These are phyloP conservation scores for Daldinia grandis DNA, from an alignment of 495 filamentous ascomycete genomes.

Conservation along the genomic window DNA sequence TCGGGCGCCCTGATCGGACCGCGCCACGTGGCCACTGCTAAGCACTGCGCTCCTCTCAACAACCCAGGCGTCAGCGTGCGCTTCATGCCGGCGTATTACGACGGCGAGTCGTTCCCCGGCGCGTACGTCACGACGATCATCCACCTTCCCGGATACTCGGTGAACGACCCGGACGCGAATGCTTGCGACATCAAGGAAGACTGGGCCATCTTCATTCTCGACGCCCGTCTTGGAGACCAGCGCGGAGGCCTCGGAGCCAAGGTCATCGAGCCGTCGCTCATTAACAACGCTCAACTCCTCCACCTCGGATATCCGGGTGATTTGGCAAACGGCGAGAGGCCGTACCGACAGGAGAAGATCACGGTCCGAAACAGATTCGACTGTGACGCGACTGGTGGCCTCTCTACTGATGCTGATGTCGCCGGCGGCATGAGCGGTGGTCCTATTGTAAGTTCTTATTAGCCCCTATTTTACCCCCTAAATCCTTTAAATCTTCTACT, in stretches of 20 bases:
- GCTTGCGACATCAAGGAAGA: slow-evolving; percentile 31
- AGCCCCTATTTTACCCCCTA: background rate
- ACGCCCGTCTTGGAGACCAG: slow-evolving; percentile 12
- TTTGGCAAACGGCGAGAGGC: background rate
- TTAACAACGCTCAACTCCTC: background rate
- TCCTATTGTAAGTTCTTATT: background rate
- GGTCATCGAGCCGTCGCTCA: slow-evolving; percentile 11
- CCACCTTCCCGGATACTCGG: slow-evolving; percentile 8
- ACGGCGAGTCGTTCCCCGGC: slow-evolving; percentile 17
- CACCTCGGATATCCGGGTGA: background rate
- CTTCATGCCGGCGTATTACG: slow-evolving; percentile 19
- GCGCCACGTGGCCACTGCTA: slow-evolving; percentile 19
- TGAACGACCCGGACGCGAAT: slow-evolving; percentile 8
- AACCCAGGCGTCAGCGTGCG: slow-evolving; percentile 14
- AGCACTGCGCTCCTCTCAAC: slow-evolving; percentile 20
- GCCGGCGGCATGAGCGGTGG: background rate
- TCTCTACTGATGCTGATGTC: background rate
- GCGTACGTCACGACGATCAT: slow-evolving; percentile 19
- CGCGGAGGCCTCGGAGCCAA: slow-evolving; percentile 17
- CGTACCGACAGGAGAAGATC: background rate
- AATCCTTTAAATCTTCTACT: background rate
- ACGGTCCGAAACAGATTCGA: background rate
- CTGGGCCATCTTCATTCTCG: slow-evolving; percentile 29
- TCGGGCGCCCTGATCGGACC: slow-evolving; percentile 20
- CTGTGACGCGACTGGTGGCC: background rate